Base-by-base conservation (phyloP, 2,329 filamentous ascomycete genomes). In the Cladosporium sphaerospermum region DNA sequence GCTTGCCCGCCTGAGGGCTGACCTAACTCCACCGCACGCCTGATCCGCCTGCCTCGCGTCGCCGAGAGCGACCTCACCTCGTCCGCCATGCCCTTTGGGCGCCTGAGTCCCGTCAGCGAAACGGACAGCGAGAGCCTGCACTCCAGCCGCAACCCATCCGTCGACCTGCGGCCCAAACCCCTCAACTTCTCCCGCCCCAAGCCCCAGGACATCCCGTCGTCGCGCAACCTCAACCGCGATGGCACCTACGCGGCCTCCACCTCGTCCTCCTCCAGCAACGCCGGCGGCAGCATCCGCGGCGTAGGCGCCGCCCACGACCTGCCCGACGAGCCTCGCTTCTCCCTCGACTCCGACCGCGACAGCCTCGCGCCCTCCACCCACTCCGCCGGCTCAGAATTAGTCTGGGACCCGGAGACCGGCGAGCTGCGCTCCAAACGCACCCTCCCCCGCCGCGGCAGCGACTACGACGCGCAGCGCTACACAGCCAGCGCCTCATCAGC, bases 141-240 rank as follows among this genome's bases (percentile, higher is more conserved):
- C 46, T 42, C 47, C 33, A 10, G 14, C 36, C 50, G 43, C 33
- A 23, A 50, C 9, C 11, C 28, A 13, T 57, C 55, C 18, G 53
- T 50, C 42, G 54, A 53, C 14, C 53, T 61, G 32, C 53, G 53
- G 31, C 59, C 60, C 13, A 42, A 47, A 11, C 53, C 57, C 9
- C 54, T 62, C 49, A 64, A 64, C 47, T 64, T 64, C 56, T 64
- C 62, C 11, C 58, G 62, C 11, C 62, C 61, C 7, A 44, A 43
- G 31, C 54, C 28, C 28, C 49, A 45, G 44, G 53, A 48, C 42
- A 42, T 31, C 16, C 37, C 51, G 7, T 47, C 51, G 3, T 47
- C 51, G 10, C 28, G 44, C 19, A 42, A 37, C 31, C 23, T 47
- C 43, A 43, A 43, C 41, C 55, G 40, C 13, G 43, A 46, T 13